Evolutionary conservation across 495 filamentous ascomycete species (phyloP), one percentile per base, ranked within the genome.

Genomic region (Tuber aestivum): DNA sequence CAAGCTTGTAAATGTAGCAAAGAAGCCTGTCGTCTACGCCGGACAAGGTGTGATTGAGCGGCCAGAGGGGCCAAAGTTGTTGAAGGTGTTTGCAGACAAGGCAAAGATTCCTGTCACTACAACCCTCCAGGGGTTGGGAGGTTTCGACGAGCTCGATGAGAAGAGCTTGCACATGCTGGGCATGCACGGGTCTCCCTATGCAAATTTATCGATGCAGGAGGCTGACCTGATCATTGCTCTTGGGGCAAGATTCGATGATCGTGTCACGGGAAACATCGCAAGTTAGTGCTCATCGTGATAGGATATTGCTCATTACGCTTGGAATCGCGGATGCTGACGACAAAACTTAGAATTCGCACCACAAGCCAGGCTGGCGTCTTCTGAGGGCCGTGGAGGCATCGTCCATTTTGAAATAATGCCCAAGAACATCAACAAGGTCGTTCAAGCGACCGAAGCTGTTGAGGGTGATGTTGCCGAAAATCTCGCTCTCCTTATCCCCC

Each of bases 391-490:
- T 56, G 92, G 92, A 74, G 92, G 92, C 77, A 94, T 94, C 80
- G 86, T 94, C 61, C 92, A 94, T 83, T 94, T 94, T 74, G 92
- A 93, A 81, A 91, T 94, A 77, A 87, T 93, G 88, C 92, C 92
- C 48, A 94, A 94, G 87, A 94, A 94, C 84, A 93, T 94, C 85
- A 94, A 94, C 87, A 94, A 93, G 85, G 91, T 94, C 69, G 89
- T 94, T 18, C 92, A 94, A 84, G 92, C 92, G 21, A 93, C 92
- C 70, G 92, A 94, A 82, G 92, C 92, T 70, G 88, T 93, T 37
- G 92, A 93, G 82, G 92, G 92, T 61, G 92, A 94, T 81, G 88
- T 93, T 41, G 86, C 87, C 5, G 82, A 85, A 77, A 97, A 94
- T 81, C 85, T 98, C n/a, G 86, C 85, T 41, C 83, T 88, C 61